Evolutionary conservation across 192 early-diverging fungal species (phyloP).

Genomic region (Mortierella claussenii): DNA sequence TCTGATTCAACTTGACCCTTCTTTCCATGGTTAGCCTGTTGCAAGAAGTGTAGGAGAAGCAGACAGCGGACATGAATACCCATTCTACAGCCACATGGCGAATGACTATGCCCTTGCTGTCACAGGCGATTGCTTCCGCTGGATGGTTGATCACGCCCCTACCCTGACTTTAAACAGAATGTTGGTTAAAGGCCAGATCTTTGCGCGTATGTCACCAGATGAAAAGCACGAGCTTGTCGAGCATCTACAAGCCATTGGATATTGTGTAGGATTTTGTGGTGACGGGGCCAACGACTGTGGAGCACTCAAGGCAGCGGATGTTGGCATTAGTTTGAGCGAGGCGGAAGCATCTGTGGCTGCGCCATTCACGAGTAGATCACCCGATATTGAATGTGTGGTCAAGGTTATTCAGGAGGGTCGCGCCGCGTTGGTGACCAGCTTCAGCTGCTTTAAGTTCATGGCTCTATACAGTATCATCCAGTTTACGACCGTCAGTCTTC

Average conservation of each 20-base stretch:
- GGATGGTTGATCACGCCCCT: conserved; percentile 85
- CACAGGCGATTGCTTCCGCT: conserved; percentile 98
- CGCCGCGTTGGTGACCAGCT: conserved; percentile 95
- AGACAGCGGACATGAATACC: conserved; percentile 17
- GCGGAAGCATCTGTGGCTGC: conserved; percentile 99
- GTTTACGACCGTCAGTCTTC: conserved; percentile 91
- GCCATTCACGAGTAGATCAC: conserved; percentile 94
- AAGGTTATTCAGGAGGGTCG: conserved; percentile 93
- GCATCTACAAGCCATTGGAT: conserved; percentile 87
- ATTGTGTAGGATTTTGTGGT: conserved; percentile 97
- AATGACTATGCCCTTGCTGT: conserved; percentile 84
- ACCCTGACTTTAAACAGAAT: conserved; percentile 58
- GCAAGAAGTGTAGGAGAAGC: not conserved
- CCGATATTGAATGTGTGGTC: conserved; percentile 93
- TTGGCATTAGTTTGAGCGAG: conserved; percentile 95
- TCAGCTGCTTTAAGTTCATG: conserved; percentile 99
- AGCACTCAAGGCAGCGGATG: conserved; percentile 95
- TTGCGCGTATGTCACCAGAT: conserved; percentile 98
- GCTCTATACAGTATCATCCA: conserved; percentile 97
- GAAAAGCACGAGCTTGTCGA: conserved; percentile 96
- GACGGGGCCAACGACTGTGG: conserved; percentile 99
- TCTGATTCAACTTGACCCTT: not conserved
- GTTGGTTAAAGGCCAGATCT: conserved; percentile 92
- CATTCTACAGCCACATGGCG: conserved; percentile 29
- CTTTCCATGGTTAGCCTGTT: not conserved